Conservation (phyloP, 257 asterid genomes). For the Plantago ovata region DNA sequence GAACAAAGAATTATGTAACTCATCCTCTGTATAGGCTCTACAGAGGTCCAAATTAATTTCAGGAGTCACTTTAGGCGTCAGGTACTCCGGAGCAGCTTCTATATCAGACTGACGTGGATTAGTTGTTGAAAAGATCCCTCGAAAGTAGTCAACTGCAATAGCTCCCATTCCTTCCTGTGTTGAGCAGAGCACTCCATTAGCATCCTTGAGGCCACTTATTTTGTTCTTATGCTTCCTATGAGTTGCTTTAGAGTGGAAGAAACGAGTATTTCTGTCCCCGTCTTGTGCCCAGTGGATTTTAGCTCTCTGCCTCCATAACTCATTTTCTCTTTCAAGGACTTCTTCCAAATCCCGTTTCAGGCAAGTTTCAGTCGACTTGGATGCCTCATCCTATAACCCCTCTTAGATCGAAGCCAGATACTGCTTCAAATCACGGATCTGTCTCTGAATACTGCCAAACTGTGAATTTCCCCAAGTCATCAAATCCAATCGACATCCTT, state of each 20-base stretch:
- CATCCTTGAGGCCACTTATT: background rate
- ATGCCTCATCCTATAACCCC: background rate
- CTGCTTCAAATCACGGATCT: background rate
- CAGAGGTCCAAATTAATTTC: background rate
- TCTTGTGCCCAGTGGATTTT: background rate
- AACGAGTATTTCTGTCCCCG: background rate
- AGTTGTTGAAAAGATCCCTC: too few species aligned
- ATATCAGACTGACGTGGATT: background rate
- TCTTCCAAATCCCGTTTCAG: too few species aligned
- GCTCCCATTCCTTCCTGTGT: background rate
- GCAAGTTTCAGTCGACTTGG: background rate
- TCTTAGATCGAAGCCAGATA: background rate
- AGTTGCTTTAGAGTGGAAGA: background rate
- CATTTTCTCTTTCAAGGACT: background rate
- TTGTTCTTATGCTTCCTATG: background rate
- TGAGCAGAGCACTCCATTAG: too few species aligned
- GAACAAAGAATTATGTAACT: background rate
- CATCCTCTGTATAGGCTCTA: background rate
- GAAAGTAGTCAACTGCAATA: background rate
- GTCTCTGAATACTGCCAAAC: background rate
- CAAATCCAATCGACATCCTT: background rate
- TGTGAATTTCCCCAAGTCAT: background rate
- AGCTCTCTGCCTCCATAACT: background rate
- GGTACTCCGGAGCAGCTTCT: background rate
- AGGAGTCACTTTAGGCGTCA: background rate